Evolutionary conservation across 1,284 basidiomycete genomes (phyloP).

Genomic region (Cystobasidium sp.): DNA sequence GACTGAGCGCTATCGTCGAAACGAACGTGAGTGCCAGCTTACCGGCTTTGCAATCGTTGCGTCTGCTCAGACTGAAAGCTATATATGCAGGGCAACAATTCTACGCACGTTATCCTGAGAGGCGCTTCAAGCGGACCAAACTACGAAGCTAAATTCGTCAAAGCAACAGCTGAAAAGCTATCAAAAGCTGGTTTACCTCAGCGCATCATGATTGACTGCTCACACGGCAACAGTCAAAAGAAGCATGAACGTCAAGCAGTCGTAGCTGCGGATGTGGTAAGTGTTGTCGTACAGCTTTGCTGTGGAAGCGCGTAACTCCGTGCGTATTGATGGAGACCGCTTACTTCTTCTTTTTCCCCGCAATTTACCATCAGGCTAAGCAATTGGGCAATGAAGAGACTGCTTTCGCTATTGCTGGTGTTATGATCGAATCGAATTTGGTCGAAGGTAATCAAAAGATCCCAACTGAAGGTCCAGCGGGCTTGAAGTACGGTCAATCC

Average conservation of each 20-base stretch:
- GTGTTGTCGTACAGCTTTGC: neutral
- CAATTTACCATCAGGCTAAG: constrained; percentile 58
- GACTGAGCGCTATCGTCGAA: constrained; percentile 86
- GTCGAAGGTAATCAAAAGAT: constrained; percentile 87
- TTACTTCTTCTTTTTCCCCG: constrained; percentile 6
- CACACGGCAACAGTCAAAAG: constrained; percentile 70
- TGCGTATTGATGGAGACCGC: neutral
- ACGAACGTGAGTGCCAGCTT: constrained; percentile 59
- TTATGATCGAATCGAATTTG: constrained; percentile 96
- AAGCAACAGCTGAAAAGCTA: constrained; percentile 75
- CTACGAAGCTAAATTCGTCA: constrained; percentile 76
- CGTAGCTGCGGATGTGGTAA: constrained; percentile 61
- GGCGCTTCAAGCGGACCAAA: constrained; percentile 86
- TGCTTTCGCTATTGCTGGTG: constrained; percentile 80
- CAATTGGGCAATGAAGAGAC: constrained; percentile 73
- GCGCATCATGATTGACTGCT: constrained; percentile 78
- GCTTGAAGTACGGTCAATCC: constrained; percentile 83
- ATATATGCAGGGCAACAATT: constrained; percentile 68
- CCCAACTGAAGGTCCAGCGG: constrained; percentile 73
- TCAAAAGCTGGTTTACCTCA: constrained; percentile 76
- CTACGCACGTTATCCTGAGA: constrained; percentile 89
- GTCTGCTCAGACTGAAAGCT: too few species aligned
- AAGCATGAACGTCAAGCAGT: constrained; percentile 65
- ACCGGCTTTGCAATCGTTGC: neutral
- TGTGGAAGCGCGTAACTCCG: constrained; percentile 20